Conservation (phyloP, 2,329 filamentous ascomycete genomes). For the Rhexocercosporidium sp. region DNA sequence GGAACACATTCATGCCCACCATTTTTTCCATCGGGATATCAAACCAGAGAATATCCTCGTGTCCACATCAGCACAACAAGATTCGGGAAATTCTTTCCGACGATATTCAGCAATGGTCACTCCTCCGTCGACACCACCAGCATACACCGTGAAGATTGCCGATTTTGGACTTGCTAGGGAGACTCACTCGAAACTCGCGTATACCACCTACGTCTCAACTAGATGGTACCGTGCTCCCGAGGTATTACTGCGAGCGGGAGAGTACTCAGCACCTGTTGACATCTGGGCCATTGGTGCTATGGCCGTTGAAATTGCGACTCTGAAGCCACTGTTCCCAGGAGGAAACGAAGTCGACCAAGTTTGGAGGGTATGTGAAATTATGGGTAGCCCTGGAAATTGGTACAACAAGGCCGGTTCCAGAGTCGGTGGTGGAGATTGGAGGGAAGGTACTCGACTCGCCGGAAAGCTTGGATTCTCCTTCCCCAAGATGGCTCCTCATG, state of each 20-base stretch:
- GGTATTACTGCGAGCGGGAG: slow-evolving; percentile 88
- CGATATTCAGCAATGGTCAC: slow-evolving; percentile 93
- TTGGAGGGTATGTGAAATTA: slow-evolving; percentile 98
- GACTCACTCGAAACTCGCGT: slow-evolving; percentile 93
- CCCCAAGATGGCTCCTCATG: slow-evolving; percentile 97
- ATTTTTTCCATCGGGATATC: slow-evolving; percentile 98
- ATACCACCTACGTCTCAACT: slow-evolving; percentile 98
- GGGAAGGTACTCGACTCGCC: slow-evolving; percentile 88
- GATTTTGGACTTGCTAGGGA: slow-evolving; percentile 98
- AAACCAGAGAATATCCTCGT: slow-evolving; percentile 99
- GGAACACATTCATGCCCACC: slow-evolving; percentile 95
- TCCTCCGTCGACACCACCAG: slow-evolving; percentile 89
- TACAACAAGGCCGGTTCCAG: slow-evolving; percentile 87
- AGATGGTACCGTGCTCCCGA: slow-evolving; percentile 95
- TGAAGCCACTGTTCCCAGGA: slow-evolving; percentile 96
- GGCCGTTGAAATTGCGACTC: slow-evolving; percentile 95
- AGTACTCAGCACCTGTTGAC: slow-evolving; percentile 97
- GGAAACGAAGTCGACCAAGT: slow-evolving; percentile 99
- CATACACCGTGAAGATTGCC: slow-evolving; percentile 97
- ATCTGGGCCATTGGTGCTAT: slow-evolving; percentile 99
- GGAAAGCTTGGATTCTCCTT: slow-evolving; percentile 98
- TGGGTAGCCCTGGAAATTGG: slow-evolving; percentile 98
- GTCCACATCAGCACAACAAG: slow-evolving; percentile 77
- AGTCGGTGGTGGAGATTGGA: slow-evolving; percentile 96
- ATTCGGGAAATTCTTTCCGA: slow-evolving; percentile 83